Conservation (phyloP, 2,329 filamentous ascomycete species). For the Aschersonia sp. region DNA sequence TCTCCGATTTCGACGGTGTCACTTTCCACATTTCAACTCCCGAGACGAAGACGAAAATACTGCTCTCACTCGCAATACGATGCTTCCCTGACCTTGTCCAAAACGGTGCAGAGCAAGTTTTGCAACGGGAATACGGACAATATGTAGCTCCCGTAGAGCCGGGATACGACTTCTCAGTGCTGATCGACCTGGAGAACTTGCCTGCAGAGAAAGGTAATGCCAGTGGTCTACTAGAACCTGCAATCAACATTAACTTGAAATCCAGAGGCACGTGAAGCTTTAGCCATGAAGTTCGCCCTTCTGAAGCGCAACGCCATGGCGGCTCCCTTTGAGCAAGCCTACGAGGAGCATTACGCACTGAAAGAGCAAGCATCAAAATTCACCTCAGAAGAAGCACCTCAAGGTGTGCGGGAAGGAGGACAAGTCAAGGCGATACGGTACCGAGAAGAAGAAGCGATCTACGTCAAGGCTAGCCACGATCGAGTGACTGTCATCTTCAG, state of each 20-base stretch:
- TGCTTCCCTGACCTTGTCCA: conserved; percentile 86
- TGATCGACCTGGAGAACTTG: conserved; percentile 76
- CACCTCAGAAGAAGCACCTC: conserved; percentile 84
- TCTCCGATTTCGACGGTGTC: conserved; percentile 97
- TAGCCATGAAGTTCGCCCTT: conserved; percentile 76
- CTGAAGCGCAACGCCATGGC: conserved; percentile 99
- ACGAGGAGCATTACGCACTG: conserved; percentile 77
- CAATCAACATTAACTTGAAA: background rate
- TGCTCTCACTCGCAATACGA: conserved; percentile 87
- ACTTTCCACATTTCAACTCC: conserved; percentile 98
- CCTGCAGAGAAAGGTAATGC: conserved; percentile 57
- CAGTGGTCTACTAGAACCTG: no score
- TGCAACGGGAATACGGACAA: conserved; percentile 85
- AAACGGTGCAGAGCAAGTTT: conserved; percentile 82
- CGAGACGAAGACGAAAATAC: conserved; percentile 82
- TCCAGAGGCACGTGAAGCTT: conserved; percentile 66
- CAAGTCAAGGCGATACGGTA: conserved; percentile 96
- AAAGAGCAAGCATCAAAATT: conserved; percentile 84
- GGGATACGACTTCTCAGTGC: conserved; percentile 91
- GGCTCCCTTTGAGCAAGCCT: conserved; percentile 92
- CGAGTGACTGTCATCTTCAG: conserved; percentile 98
- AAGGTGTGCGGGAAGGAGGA: conserved; percentile 78
- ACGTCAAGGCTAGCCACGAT: conserved; percentile 94
- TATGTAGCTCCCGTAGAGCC: conserved; percentile 79
- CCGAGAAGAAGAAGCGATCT: conserved; percentile 96